phyloP scores from a whole-genome alignment of 495 filamentous ascomycete genomes.

The Podospora didyma region DNA sequence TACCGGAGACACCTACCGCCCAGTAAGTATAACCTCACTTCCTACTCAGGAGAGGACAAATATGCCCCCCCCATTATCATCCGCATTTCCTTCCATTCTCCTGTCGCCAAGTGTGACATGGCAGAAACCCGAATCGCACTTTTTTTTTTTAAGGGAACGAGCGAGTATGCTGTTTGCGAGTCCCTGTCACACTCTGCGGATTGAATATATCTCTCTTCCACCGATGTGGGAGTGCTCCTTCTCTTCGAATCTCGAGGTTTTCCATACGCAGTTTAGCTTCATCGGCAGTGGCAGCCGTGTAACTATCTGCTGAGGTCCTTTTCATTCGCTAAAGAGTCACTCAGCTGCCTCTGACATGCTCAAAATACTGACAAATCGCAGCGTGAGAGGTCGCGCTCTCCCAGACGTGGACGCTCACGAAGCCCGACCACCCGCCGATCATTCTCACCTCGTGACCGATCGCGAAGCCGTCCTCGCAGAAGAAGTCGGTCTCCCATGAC shows the following conservation, averaged over 20 bases:
- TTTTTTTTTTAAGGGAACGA: too few relatives aligned
- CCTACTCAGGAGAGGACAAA: background rate
- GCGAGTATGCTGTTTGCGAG: too few relatives aligned
- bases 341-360: too few relatives aligned
- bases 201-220: background rate
- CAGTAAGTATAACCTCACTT: conserved; percentile 37
- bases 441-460: conserved; percentile 89
- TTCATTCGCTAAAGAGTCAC: too few relatives aligned
- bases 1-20: conserved; percentile 49
- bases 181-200: background rate
- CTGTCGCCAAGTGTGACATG: background rate
- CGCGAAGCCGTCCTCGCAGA: conserved; percentile 66
- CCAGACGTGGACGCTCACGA: conserved; percentile 69
- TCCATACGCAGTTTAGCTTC: too few relatives aligned
- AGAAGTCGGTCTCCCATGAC: conserved; percentile 85
- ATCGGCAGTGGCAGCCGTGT: too few relatives aligned
- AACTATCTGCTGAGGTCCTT: too few relatives aligned
- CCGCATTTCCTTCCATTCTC: background rate
- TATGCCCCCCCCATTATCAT: background rate
- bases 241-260: background rate
- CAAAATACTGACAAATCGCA: conserved; percentile 48
- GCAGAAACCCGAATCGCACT: too few relatives aligned
- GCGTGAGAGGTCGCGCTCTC: conserved; percentile 94
- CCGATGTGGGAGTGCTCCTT: background rate
- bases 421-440: conserved; percentile 66